These are phyloP conservation scores for Termitomyces sp. DNA, from an alignment of 768 basidiomycete genomes.

Conservation along the genomic window DNA sequence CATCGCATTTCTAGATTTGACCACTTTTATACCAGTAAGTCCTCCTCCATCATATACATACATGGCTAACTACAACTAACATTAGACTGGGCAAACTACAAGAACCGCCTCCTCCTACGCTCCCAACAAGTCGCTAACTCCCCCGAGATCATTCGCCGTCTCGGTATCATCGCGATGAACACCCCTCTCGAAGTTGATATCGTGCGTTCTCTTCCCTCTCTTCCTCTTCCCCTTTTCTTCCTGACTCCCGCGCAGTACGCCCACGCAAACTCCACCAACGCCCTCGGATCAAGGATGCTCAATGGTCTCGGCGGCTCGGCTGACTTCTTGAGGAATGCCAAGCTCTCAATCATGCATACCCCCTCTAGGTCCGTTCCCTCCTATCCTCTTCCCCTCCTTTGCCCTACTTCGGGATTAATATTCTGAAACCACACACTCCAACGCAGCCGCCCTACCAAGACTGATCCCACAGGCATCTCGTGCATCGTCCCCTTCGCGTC, in stretches of 20 bases:
- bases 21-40: conserved; percentile 44
- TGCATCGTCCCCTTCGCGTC: conserved; percentile 48
- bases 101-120: conserved; percentile 43
- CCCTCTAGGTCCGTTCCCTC: conserved; percentile 32
- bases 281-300: conserved; percentile 48
- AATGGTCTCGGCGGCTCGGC: conserved; percentile 48
- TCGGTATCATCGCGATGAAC: conserved; percentile 51
- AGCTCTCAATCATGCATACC: conserved; percentile 50
- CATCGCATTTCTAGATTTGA: conserved; percentile 31
- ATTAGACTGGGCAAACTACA: conserved; percentile 43
- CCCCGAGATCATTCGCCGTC: conserved; percentile 44
- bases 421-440: not conserved
- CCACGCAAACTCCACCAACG: conserved; percentile 50
- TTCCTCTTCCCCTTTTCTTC: not conserved
- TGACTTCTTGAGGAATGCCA: conserved; percentile 47
- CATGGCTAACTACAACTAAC: not conserved
- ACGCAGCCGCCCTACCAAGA: conserved; percentile 40
- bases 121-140: conserved; percentile 51
- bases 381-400: not conserved
- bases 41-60: not conserved
- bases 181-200: conserved; percentile 50
- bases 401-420: too few species aligned
- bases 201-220: conserved; percentile 22
- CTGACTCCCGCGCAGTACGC: conserved; percentile 30
- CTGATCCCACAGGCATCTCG: conserved; percentile 46